Evolutionary conservation across 345 rosid species (phyloP), one percentile per base, ranked within the genome.

Genomic region (Eucalyptus brandiana): DNA sequence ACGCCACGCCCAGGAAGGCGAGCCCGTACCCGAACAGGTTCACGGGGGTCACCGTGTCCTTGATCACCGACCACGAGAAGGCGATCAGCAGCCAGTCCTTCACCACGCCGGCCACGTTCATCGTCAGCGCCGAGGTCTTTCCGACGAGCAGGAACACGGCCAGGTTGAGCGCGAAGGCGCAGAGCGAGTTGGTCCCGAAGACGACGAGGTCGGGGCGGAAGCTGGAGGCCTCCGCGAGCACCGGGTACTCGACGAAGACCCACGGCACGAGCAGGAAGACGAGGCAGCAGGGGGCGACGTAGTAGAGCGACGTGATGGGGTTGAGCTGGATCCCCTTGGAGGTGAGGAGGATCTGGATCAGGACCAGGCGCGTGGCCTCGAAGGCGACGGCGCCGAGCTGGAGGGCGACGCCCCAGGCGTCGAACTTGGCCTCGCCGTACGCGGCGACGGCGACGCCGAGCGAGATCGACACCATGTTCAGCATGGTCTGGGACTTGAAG

Each of bases 41-140:
- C 16, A 97, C 88, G 5, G 98, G 97, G 12, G 99, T 97, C 26
- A 97, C 99, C 1, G 99, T 97, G 86, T 97, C 99, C 95, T 97
- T 97, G 45, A 97, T 97, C 83, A 97, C 98, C 7, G 99, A 97
- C 99, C 99, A 97, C 1, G 99, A 97, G 90, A 97, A 97, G 2
- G 99, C 99, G 49, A 97, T 97, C 97, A 97, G 90, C 32, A 97
- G 89, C 99, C 99, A 97, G 89, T 97, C 99, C 92, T 97, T 97
- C 28, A 97, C 99, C n/a, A 97, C 99, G 72, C 99, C 99, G 53
- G 99, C 99, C 76, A 97, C 99, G 91, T 97, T 97, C 99, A 97
- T 97, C 15, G 99, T 97, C 91, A 97, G 92, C 21, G 99, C 99
- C 17, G 99, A 97, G 16, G 99, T 97, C 91, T 97, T 97, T 21